Evolutionary conservation across 2,329 filamentous ascomycete genomes (phyloP), one percentile per base, ranked within the genome.

Genomic region (Apiospora rasikravindrae): DNA sequence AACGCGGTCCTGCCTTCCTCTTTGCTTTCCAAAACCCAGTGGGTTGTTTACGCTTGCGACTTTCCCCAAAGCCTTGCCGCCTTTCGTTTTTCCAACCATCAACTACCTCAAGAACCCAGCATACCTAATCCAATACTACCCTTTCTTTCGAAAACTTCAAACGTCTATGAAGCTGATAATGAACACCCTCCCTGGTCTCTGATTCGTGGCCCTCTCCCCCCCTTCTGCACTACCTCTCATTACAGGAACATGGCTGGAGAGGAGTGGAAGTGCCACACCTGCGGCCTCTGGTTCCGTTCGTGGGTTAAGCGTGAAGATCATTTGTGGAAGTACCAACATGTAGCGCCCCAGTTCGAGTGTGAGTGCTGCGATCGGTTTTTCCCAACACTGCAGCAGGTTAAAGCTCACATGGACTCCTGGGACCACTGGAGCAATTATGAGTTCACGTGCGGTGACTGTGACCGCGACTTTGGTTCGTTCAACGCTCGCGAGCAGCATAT

Each of bases 251-350:
- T 37, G 33, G 33, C 33, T 37, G 33, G 33, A 37, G 33, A 37
- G 33, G 33, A 37, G 33, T 37, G 33, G 33, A 37, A 37, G 6
- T 61, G 53, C 29, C 14, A 7, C 14, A 61, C 53, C 19, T 61
- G 53, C 19, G 24, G 42, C 3, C 44, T 26, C 3, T 70, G 67
- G 66, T 78, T 77, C 70, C 19, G 26, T 4, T 73, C 72, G 1
- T 47, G 64, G 14, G 24, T 10, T 2, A 73, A 72, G 0, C 67
- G 69, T 4, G 7, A 69, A 2, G 73, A 79, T n/a, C 81, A 83
- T 69, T 37, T 37, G 82, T 82, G 80, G 47, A 76, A 16, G 72
- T 67, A 4, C 26, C 70, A 75, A 2, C 82, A 85, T 70, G 19
- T 1, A 11, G 16, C 26, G 16, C 73, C 75, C 1, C 10, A n/a